A percentile compares a stretch with the other conserved stretches of the same genome.
Evolutionary conservation across 768 basidiomycete species (phyloP).

Genomic region (Chlorophyllum brunneum): DNA sequence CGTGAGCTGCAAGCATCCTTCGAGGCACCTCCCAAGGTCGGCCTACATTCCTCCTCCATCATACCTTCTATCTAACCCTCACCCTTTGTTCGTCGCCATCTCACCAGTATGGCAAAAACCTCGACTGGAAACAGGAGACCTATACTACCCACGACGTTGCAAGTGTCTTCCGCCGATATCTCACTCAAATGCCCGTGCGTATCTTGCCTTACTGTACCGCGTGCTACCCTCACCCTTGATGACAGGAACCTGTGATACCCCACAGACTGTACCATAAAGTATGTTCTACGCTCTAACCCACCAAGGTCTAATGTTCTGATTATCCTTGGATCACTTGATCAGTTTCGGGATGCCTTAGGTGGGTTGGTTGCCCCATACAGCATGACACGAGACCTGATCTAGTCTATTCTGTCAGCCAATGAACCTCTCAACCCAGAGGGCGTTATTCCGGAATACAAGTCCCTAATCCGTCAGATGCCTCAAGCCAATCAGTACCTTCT

Average conservation of each 20-base stretch:
- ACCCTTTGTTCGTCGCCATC: neutral
- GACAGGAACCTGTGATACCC: slow-evolving; percentile 92
- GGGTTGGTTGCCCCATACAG: slow-evolving; percentile 18
- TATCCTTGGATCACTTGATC: slow-evolving; percentile 14
- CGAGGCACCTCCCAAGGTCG: slow-evolving; percentile 81
- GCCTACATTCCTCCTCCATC: slow-evolving; percentile 17
- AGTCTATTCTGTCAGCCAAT: slow-evolving; percentile 42
- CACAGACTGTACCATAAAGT: slow-evolving; percentile 85
- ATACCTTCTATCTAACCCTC: slow-evolving; percentile 6
- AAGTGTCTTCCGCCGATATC: slow-evolving; percentile 91
- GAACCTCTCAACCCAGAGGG: slow-evolving; percentile 65
- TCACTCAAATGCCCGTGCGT: slow-evolving; percentile 95
- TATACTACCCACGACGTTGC: slow-evolving; percentile 98
- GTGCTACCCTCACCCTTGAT: slow-evolving; percentile 5
- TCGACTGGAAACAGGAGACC: slow-evolving; percentile 84
- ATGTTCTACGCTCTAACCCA: slow-evolving; percentile 30
- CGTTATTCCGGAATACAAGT: slow-evolving; percentile 76
- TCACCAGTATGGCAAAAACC: slow-evolving; percentile 82
- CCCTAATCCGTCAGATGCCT: slow-evolving; percentile 81
- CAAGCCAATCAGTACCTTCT: slow-evolving; percentile 93
- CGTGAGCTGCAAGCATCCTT: slow-evolving; percentile 90
- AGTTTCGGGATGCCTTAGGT: slow-evolving; percentile 85
- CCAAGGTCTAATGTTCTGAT: neutral
- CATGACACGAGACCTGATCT: slow-evolving; percentile 2
- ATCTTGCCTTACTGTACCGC: slow-evolving; percentile 5